These are phyloP conservation scores for Penicillium cataractarum DNA, from an alignment of 495 filamentous ascomycete species.

Conservation along the genomic window DNA sequence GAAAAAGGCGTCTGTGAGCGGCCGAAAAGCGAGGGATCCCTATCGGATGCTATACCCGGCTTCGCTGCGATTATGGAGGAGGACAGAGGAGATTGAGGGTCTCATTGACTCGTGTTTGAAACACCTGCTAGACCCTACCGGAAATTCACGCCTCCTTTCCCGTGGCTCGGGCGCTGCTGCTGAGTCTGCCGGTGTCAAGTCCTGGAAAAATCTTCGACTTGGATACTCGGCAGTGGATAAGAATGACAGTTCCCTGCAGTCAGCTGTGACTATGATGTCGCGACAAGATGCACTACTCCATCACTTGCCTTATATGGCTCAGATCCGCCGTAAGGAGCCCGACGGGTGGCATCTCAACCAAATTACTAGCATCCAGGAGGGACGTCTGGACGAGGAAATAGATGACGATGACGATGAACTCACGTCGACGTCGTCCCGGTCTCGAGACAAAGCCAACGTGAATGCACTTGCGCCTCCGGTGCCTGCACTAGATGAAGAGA, in stretches of 20 bases:
- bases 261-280: slow-evolving; percentile 59
- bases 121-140: slow-evolving; percentile 34
- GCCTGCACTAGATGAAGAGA: slow-evolving; percentile 51
- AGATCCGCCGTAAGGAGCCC: slow-evolving; percentile 48
- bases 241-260: slow-evolving; percentile 41
- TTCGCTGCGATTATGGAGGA: slow-evolving; percentile 73
- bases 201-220: slow-evolving; percentile 39
- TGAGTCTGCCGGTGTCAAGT: slow-evolving; percentile 33
- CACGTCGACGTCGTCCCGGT: background rate
- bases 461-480: slow-evolving; percentile 19
- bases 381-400: slow-evolving; percentile 49
- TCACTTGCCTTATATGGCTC: slow-evolving; percentile 80
- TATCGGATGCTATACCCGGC: slow-evolving; percentile 89
- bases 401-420: slow-evolving; percentile 39
- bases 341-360: slow-evolving; percentile 60
- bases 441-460: slow-evolving; percentile 9
- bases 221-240: slow-evolving; percentile 25
- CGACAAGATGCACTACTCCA: slow-evolving; percentile 78
- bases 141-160: slow-evolving; percentile 13
- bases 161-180: slow-evolving; percentile 32
- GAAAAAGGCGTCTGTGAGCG: slow-evolving; percentile 35
- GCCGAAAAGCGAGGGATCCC: slow-evolving; percentile 53
- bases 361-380: slow-evolving; percentile 63
- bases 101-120: slow-evolving; percentile 68
- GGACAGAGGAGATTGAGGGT: slow-evolving; percentile 75